Percentiles rank a stretch among this genome's conserved stretches.
Conservation (phyloP, 164 flowering plant species). For the Macadamia tetraphylla region DNA sequence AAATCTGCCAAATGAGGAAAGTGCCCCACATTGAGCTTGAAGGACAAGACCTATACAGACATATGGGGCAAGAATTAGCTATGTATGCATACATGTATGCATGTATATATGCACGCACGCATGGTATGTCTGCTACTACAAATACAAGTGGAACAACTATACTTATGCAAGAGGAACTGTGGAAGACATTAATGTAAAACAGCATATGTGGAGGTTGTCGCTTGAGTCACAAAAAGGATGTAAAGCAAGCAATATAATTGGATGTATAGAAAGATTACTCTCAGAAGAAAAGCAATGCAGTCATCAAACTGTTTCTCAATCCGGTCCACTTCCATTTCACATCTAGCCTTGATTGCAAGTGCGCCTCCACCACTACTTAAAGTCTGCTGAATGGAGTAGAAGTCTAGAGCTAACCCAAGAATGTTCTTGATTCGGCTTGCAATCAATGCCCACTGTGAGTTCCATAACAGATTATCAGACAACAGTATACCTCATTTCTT, state of each 20-base stretch:
- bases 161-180: too few species aligned
- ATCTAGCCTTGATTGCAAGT: constrained; percentile 75
- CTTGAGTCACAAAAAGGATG: too few species aligned
- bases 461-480: constrained; percentile 2
- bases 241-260: neutral
- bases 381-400: constrained; percentile 74
- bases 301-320: constrained; percentile 96
- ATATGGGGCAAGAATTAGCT: neutral
- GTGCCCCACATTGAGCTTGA: constrained; percentile 90
- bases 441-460: constrained; percentile 77
- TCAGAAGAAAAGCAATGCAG: constrained; percentile 91
- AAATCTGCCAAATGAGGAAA: constrained; percentile 96
- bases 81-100: neutral
- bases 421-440: constrained; percentile 90
- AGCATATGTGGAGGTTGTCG: too few species aligned
- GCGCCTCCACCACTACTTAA: constrained; percentile 67
- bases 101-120: neutral
- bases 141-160: too few species aligned
- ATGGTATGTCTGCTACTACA: neutral
- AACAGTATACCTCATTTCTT: neutral
- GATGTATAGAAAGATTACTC: constrained; percentile 37
- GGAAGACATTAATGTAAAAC: too few species aligned
- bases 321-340: constrained; percentile 78
- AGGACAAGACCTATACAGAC: constrained; percentile 72
- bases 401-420: constrained; percentile 91